Evolutionary conservation across 2,329 filamentous ascomycete species (phyloP).

Genomic region (Paramyrothecium sp.): DNA sequence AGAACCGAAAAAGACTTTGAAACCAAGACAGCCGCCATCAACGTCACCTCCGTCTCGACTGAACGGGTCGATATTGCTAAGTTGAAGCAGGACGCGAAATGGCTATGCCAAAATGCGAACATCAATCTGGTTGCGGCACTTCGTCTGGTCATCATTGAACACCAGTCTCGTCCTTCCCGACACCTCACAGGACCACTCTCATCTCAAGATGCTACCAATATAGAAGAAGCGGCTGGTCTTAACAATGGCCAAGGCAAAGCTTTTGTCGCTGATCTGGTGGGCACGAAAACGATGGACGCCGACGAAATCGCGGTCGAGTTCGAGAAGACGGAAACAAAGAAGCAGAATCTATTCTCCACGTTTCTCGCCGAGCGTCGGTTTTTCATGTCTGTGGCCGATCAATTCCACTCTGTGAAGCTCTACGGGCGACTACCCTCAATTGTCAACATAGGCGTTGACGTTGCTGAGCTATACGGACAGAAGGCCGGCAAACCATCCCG

Average conservation of each 20-base stretch:
- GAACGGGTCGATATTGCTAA: constrained; percentile 70
- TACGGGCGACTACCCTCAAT: constrained; percentile 38
- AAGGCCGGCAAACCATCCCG: constrained; percentile 19
- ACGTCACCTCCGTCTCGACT: constrained; percentile 68
- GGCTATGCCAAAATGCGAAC: constrained; percentile 75
- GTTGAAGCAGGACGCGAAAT: constrained; percentile 81
- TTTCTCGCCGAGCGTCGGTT: constrained; percentile 72
- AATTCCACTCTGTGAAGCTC: constrained; percentile 46
- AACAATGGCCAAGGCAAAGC: constrained; percentile 58
- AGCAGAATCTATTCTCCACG: constrained; percentile 65
- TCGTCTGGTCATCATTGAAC: constrained; percentile 77
- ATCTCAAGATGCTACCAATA: constrained; percentile 72
- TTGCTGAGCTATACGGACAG: constrained; percentile 28
- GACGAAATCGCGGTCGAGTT: constrained; percentile 59
- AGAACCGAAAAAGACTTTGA: constrained; percentile 73
- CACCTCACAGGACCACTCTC: constrained; percentile 72
- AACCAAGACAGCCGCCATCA: constrained; percentile 82
- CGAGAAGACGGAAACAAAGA: constrained; percentile 59
- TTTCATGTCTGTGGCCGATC: constrained; percentile 63
- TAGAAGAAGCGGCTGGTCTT: constrained; percentile 71
- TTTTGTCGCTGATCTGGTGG: constrained; percentile 52
- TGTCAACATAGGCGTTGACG: constrained; percentile 18
- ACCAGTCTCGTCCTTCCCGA: constrained; percentile 73
- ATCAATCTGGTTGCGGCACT: constrained; percentile 83
- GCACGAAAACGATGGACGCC: constrained; percentile 46